These are phyloP conservation scores for Cladobotryum mycophilum DNA, from an alignment of 2,329 filamentous ascomycete species.

Conservation along the genomic window DNA sequence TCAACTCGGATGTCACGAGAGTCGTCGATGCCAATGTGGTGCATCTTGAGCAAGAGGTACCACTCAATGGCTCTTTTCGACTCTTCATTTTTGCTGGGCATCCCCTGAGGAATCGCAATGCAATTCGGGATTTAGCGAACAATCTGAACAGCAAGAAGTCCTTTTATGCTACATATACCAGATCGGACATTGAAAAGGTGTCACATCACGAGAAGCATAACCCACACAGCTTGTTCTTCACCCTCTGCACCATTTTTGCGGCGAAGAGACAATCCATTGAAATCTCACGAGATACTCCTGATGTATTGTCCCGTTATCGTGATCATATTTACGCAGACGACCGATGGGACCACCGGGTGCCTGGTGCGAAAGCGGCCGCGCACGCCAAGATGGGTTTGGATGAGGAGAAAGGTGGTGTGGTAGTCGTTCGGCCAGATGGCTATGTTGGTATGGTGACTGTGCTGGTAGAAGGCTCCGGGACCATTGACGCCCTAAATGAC, in stretches of 20 bases:
- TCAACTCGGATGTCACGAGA: conserved; percentile 74
- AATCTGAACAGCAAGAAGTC: conserved; percentile 59
- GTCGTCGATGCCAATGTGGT: conserved; percentile 86
- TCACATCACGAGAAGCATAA: conserved; percentile 76
- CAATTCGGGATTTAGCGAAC: conserved; percentile 63
- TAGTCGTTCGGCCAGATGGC: conserved; percentile 80
- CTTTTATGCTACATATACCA: conserved; percentile 64
- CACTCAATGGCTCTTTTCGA: conserved; percentile 80
- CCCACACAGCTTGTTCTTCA: conserved; percentile 78
- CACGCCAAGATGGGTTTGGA: conserved; percentile 84
- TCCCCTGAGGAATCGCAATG: conserved; percentile 50
- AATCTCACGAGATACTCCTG: conserved; percentile 64
- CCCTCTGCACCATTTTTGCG: conserved; percentile 70
- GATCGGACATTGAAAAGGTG: conserved; percentile 54
- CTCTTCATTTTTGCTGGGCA: conserved; percentile 80
- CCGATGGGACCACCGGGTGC: conserved; percentile 63
- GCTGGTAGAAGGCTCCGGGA: conserved; percentile 69
- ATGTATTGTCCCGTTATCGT: conserved; percentile 65
- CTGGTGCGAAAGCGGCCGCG: conserved; percentile 63
- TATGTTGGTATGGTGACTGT: conserved; percentile 74
- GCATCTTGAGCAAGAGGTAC: conserved; percentile 83
- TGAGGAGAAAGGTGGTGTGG: conserved; percentile 66
- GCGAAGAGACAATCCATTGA: conserved; percentile 62
- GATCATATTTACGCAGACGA: conserved; percentile 86
- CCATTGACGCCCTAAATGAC: conserved; percentile 72